phyloP scores from a whole-genome alignment of 768 basidiomycete species.

The Clitopilus hobsonii region DNA sequence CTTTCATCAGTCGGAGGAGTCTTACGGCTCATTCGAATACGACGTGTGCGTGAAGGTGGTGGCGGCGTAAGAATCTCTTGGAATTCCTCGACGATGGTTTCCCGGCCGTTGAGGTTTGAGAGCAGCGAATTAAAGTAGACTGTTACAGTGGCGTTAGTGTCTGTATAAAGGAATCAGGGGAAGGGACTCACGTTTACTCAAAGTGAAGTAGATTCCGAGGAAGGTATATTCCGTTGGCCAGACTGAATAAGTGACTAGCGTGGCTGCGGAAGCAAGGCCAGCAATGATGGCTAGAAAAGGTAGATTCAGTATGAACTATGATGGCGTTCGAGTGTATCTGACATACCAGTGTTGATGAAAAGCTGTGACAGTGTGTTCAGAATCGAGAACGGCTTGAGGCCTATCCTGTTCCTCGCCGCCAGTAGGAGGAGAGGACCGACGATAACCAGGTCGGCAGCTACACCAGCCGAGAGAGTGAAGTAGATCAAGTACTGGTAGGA shows the following conservation, averaged over 20 bases:
- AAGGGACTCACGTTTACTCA: conserved; percentile 9
- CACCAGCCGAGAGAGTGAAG: conserved; percentile 7
- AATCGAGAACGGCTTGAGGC: conserved; percentile 4
- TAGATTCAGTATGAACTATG: conserved; percentile 9
- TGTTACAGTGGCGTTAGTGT: not conserved
- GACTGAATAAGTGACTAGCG: conserved; percentile 11
- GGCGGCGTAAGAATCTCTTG: conserved; percentile 5
- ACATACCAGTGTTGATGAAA: not conserved
- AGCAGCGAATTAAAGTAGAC: conserved; percentile 15
- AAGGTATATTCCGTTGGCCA: conserved; percentile 14
- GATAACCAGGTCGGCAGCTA: conserved; percentile 9
- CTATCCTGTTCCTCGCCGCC: conserved; percentile 2
- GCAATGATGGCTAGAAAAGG: not conserved
- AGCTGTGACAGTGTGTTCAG: not conserved
- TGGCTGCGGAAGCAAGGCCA: conserved; percentile 6
- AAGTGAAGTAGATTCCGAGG: conserved; percentile 13
- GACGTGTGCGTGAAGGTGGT: not conserved
- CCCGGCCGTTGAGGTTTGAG: conserved; percentile 12
- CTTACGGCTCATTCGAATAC: too few relatives aligned
- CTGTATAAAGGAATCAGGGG: not conserved
- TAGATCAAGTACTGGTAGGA: conserved; percentile 9
- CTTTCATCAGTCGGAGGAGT: not conserved
- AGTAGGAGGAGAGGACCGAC: conserved; percentile 7
- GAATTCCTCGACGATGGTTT: conserved; percentile 4
- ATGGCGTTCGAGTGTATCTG: not conserved